Evolutionary conservation across 2,329 filamentous ascomycete species (phyloP), one percentile per base, ranked within the genome.

Genomic region (Fusarium brevicatenulatum): DNA sequence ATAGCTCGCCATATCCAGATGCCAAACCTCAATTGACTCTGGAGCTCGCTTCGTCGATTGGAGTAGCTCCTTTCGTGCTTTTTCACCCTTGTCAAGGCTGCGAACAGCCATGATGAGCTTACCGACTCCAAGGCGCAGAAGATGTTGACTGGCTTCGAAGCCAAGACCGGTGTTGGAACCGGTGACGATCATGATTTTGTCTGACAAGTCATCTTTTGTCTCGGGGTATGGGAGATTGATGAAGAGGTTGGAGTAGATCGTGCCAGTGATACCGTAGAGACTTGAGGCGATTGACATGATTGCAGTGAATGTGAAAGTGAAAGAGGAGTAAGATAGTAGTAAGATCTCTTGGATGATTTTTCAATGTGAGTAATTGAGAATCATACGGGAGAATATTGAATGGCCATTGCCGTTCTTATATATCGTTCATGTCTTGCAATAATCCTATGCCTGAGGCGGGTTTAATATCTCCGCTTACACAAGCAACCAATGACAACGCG

Each of bases 1-100:
- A 30, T 87, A 88, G 4, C 78, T 82, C 0, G 59, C 66, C 81
- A 88, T 84, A 49, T 89, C 86, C 7, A 89, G 72, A 0, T 74
- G 12, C 85, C 84, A 88, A 18, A 89, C 85, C 15, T 86, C 81
- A 13, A 88, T 79, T 0, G 69, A 57, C 2, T 64, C 52, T 0
- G 72, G 42, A 0, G 39, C 7, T 7, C 71, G 16, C 2, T 56
- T 62, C 0, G 71, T 73, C 2, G 56, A 58, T 7, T 69, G 6
- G 1, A 80, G 71, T 5, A 85, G 80, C 32, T 79, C 78, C 32
- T 76, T 70, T 59, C 80, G 80, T 4, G 85, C 85, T 7, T 77
- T 78, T 53, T 86, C 80, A 64, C 85, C 85, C 70, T 85, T 84
- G 11, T 78, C 71, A 1, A 82, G 23, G 10, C 74, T 78, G 6